phyloP scores from a whole-genome alignment of 148 eudicot species.

The Fagopyrum esculentum region DNA sequence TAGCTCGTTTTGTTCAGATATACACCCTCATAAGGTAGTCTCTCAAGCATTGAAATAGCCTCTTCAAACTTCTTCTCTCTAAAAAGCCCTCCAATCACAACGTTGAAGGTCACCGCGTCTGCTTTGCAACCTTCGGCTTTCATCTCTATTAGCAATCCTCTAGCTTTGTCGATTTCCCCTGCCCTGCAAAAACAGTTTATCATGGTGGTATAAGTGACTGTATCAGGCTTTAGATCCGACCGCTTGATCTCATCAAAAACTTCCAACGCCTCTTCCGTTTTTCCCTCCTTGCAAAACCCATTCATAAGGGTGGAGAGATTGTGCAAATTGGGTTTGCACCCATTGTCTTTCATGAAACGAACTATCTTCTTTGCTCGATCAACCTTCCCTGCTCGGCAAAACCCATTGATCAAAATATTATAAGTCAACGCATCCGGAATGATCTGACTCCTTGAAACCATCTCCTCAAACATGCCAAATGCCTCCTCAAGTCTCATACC shows the following conservation, averaged over 20 bases:
- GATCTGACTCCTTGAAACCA: constrained; percentile 69
- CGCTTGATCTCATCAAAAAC: constrained; percentile 57
- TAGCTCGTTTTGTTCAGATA: constrained; percentile 56
- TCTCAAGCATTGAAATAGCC: constrained; percentile 73
- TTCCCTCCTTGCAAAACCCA: constrained; percentile 72
- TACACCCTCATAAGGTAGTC: constrained; percentile 58
- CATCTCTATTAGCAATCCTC: constrained; percentile 65
- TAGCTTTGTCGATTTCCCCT: constrained; percentile 49
- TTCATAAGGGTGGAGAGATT: constrained; percentile 75
- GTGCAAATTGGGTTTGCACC: constrained; percentile 67
- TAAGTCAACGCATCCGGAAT: constrained; percentile 86
- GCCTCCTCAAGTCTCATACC: constrained; percentile 65
- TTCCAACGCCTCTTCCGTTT: constrained; percentile 53
- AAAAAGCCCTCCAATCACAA: constrained; percentile 62
- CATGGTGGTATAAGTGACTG: constrained; percentile 69
- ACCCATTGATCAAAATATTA: constrained; percentile 73
- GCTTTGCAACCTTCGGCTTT: constrained; percentile 52
- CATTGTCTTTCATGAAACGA: constrained; percentile 75
- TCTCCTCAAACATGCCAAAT: constrained; percentile 66
- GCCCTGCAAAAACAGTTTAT: constrained; percentile 61
- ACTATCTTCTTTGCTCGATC: constrained; percentile 71
- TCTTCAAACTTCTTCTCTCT: constrained; percentile 46
- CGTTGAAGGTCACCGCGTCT: constrained; percentile 62
- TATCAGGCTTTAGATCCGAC: constrained; percentile 61
- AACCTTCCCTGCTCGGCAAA: constrained; percentile 61